Evolutionary conservation across 23 red algal species (phyloP).

Genomic region (Gracilaria caudata): DNA sequence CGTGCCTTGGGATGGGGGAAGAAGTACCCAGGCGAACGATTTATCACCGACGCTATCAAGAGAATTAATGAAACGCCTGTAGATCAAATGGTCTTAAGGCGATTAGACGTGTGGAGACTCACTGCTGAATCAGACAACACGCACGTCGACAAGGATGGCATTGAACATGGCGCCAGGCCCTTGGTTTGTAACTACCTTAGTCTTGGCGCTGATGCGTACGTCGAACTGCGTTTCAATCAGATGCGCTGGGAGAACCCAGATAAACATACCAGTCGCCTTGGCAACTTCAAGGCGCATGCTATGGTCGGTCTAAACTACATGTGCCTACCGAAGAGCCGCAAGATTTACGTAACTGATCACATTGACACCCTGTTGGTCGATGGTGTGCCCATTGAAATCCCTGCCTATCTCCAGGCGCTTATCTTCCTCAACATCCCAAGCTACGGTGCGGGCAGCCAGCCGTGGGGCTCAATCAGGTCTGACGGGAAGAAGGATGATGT

Average conservation of each 20-base stretch:
- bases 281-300: conserved; percentile 77
- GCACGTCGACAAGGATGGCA: conserved; percentile 30
- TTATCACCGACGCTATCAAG: background rate
- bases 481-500: conserved; percentile 15
- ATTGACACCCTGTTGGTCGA: conserved; percentile 70
- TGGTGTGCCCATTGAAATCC: conserved; percentile 59
- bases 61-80: conserved; percentile 42
- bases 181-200: conserved; percentile 91
- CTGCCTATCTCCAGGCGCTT: conserved; percentile 77
- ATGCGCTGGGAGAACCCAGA: conserved; percentile 82
- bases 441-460: conserved; percentile 90
- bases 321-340: conserved; percentile 23
- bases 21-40: conserved; percentile 57
- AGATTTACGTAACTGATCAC: conserved; percentile 71
- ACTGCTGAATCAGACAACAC: background rate
- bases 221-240: conserved; percentile 93
- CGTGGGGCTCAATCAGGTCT: conserved; percentile 51
- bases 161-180: conserved; percentile 52
- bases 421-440: conserved; percentile 95
- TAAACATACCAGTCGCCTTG: conserved; percentile 69
- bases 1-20: conserved; percentile 94
- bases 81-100: background rate
- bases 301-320: conserved; percentile 59
- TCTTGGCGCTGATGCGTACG: conserved; percentile 91
- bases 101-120: conserved; percentile 84